Base-by-base conservation (phyloP, 2,329 filamentous ascomycete species). In the Pseudogymnoascus sp. region DNA sequence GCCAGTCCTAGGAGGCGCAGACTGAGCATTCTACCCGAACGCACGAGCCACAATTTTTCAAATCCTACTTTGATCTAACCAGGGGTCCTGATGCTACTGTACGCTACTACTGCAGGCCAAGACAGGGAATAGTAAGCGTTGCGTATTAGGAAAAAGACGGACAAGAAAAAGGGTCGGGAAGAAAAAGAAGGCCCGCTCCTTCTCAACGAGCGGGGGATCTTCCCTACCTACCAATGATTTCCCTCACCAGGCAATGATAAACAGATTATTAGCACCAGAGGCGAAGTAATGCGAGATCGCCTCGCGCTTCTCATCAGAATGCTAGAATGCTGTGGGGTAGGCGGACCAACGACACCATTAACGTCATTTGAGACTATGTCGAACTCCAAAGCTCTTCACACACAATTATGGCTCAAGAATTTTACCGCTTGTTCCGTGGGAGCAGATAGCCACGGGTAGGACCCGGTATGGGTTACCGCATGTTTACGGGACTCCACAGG, bases 41-140 rank as follows among this genome's bases (percentile, higher is more conserved):
- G 47, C 47, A 53, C 47, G 47, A 53, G 28, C 47, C 47, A 53
- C 47, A 53, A 33, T 28, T 33, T 53, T 53, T 4, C 47, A 53
- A 50, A 33, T 53, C 47, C 28, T 18, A 53, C 28, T 33, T 50
- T 33, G 25, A 53, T 53, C 47, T 18, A 53, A 53, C 14, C 47
- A 53, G 47, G 47, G 47, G 47, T 53, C 6, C 28, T 18, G n/a
- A 11, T 53, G 28, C 2, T 50, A 30, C 43, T 30, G 25, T 50
- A 50, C 43, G 43, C 25, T 53, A 53, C 47, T 33, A 18, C 25
- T 53, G 9, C n/a, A 53, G 25, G 25, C 28, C 25, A 18, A 6
- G n/a, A 12, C 25, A 53, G 25, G 47, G 47, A 53, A 53, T 53
- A 18, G 47, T 53, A 53, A 33, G 25, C 28, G 3, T 33, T 53